Percentiles rank a stretch among this genome's conserved stretches.
Conservation (phyloP, 306 rosid genomes). For the Urtica urens region DNA sequence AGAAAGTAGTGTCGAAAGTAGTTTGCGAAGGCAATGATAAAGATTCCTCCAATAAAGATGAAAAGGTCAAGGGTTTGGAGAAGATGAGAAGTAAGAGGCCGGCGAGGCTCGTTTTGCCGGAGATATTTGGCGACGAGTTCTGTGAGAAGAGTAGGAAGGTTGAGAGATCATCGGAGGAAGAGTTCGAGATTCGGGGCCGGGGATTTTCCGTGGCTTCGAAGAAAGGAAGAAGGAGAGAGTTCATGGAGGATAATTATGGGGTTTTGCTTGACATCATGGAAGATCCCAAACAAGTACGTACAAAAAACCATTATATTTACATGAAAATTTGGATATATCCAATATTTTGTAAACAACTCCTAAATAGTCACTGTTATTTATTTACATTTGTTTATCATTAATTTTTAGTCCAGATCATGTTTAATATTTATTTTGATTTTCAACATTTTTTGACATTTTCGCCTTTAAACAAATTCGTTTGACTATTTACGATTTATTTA, state of each 20-base stretch:
- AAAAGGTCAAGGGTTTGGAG: background rate
- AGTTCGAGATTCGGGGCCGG: constrained; percentile 25
- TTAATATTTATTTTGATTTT: too few species aligned
- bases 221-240: constrained; percentile 31
- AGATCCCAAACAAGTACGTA: constrained; percentile 28
- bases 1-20: background rate
- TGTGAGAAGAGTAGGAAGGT: constrained; percentile 12
- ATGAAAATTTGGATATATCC: too few species aligned
- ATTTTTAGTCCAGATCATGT: too few species aligned
- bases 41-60: background rate
- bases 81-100: constrained; percentile 22
- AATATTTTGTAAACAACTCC: too few species aligned
- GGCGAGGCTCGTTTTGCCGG: constrained; percentile 23
- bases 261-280: constrained; percentile 23
- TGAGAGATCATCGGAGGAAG: constrained; percentile 10
- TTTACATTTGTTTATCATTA: too few species aligned
- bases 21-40: background rate
- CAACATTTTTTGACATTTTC: too few species aligned
- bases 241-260: constrained; percentile 29
- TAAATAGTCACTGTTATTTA: too few species aligned
- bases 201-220: constrained; percentile 26
- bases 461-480: too few species aligned
- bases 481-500: too few species aligned
- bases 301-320: too few species aligned
- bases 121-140: constrained; percentile 6